These are phyloP conservation scores for Viridothelium virens DNA, from an alignment of 495 filamentous ascomycete species.

Conservation along the genomic window DNA sequence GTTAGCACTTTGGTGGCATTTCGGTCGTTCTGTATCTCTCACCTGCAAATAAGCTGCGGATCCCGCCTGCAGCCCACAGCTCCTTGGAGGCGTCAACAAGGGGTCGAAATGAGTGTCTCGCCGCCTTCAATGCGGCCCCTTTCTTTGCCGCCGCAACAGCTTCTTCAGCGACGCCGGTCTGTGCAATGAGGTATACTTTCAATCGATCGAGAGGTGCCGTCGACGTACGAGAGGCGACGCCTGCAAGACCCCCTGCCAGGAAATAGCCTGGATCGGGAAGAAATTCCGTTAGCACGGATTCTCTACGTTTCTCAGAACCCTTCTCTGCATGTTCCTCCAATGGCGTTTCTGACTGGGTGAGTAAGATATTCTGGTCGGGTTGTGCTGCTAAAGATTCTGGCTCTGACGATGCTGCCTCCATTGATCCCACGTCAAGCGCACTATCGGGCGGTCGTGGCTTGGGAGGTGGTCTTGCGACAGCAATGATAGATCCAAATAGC, in stretches of 20 bases:
- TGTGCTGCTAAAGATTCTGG: not conserved
- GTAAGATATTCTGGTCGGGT: not conserved
- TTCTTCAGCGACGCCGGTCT: conserved; percentile 57
- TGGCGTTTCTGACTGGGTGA: not conserved
- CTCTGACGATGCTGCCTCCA: not conserved
- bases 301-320: conserved; percentile 1
- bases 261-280: conserved; percentile 86
- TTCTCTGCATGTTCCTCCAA: not conserved
- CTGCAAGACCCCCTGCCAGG: conserved; percentile 64
- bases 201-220: conserved; percentile 94
- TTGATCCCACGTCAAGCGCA: not conserved
- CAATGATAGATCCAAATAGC: conserved; percentile 60
- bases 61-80: conserved; percentile 79
- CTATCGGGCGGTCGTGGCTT: conserved; percentile 1
- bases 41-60: conserved; percentile 93
- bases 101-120: conserved; percentile 58
- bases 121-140: conserved; percentile 58
- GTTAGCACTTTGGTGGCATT: conserved; percentile 31
- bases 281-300: conserved; percentile 49
- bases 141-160: conserved; percentile 61
- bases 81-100: conserved; percentile 63
- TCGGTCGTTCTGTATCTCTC: conserved; percentile 28
- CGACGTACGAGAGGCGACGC: conserved; percentile 77
- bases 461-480: conserved; percentile 41
- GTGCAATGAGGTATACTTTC: conserved; percentile 95